These are phyloP conservation scores for Corylus americana DNA, from an alignment of 306 rosid genomes.

Conservation along the genomic window DNA sequence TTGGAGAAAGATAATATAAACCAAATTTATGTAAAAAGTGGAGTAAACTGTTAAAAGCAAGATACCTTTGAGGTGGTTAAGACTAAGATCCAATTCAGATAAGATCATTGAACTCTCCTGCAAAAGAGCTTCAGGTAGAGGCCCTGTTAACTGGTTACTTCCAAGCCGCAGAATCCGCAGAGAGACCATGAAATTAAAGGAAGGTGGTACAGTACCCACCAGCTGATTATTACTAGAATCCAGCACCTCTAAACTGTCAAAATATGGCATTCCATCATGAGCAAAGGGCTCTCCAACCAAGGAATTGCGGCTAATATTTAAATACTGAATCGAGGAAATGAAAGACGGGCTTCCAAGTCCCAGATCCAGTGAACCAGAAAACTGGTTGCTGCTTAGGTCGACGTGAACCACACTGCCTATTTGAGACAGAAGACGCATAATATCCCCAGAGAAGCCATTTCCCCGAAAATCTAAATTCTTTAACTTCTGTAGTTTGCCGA, in stretches of 20 bases:
- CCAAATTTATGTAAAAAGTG: neutral
- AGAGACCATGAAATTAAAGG: conserved; percentile 72
- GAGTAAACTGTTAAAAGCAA: conserved; percentile 10
- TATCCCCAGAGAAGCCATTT: conserved; percentile 69
- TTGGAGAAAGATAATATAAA: conserved; percentile 8
- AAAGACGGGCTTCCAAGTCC: conserved; percentile 57
- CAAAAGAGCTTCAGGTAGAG: conserved; percentile 62
- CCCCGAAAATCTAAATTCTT: conserved; percentile 49
- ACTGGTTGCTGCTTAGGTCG: conserved; percentile 64
- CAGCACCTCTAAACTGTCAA: conserved; percentile 76
- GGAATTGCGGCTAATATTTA: conserved; percentile 66
- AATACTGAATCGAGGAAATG: conserved; percentile 53
- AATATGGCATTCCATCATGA: conserved; percentile 81
- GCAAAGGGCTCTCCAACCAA: conserved; percentile 69
- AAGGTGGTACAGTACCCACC: conserved; percentile 68
- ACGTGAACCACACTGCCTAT: conserved; percentile 61
- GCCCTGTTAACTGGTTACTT: conserved; percentile 61
- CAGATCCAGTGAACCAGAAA: conserved; percentile 68
- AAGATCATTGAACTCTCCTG: conserved; percentile 72
- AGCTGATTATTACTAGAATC: conserved; percentile 74
- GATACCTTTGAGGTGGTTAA: conserved; percentile 70
- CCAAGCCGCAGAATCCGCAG: conserved; percentile 61
- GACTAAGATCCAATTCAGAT: conserved; percentile 79
- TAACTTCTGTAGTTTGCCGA: conserved; percentile 54
- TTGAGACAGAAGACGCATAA: conserved; percentile 48